Evolutionary conservation across 768 basidiomycete genomes (phyloP), one percentile per base, ranked within the genome.

Genomic region (Sistotremastrum niveocremeum): DNA sequence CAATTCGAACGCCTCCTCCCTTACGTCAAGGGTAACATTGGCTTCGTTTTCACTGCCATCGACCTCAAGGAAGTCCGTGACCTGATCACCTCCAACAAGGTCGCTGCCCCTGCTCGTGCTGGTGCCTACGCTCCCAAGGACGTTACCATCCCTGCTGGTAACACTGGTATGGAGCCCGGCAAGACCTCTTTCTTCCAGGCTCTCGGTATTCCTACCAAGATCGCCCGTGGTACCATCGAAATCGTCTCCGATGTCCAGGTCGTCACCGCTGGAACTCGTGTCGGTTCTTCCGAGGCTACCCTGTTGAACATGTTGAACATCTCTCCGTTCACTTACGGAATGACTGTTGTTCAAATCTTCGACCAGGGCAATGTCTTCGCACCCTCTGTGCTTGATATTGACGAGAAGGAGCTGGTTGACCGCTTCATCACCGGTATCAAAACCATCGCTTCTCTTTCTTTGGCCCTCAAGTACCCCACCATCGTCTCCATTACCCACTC

Each of bases 131-230:
- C 94, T 35, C 86, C 94, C 60, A 79, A 77, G 70, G 83, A 98
- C 57, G 94, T 98, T 59, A 70, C 68, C 50, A 85, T 99, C 56
- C 90, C 93, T 34, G 89, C 82, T 39, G 84, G 91, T 50, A 98
- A 98, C 81, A 99, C 95, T 46, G 93, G 93, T 67, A 99, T 99
- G 95, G 95, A 98, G 66, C 95, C 95, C 57, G 95, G 94, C 61
- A 99, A 99, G 77, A 99, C 95, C 51, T 95, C 95, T 57, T 99
- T 98, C 89, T 99, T 99, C 89, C 95, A 99, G 76, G 95, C 95
- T 48, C 83, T 99, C 61, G 83, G 85, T 72, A 93, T 99, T 67
- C 94, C 95, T 41, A 99, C 95, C 66, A 99, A 99, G 79, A 98
- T 99, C 55, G 93, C 95, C 44, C 85, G 95, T 81, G 95, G 95